These are phyloP conservation scores for Colletotrichum liaoningense DNA, from an alignment of 2,329 filamentous ascomycete species.

Conservation along the genomic window DNA sequence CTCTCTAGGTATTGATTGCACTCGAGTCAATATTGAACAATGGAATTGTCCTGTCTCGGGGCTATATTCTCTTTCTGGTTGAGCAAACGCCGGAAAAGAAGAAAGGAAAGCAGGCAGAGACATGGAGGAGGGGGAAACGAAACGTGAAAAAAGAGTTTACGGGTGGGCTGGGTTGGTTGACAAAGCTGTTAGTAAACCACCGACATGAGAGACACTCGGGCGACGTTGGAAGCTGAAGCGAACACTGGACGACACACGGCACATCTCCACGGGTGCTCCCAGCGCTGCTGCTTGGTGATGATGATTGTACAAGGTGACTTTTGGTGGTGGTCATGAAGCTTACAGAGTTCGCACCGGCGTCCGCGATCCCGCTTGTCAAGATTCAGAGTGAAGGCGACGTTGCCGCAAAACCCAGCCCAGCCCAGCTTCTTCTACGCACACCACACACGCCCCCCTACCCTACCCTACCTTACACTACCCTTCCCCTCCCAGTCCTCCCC, in stretches of 20 bases:
- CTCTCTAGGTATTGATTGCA: not conserved
- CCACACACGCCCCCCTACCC: not conserved
- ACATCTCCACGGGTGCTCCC: slow-evolving; percentile 8
- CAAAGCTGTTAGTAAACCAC: slow-evolving; percentile 29
- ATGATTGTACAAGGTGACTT: not conserved
- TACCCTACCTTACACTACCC: not conserved
- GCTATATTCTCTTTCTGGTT: not conserved
- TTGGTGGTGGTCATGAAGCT: not conserved
- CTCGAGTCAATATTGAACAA: slow-evolving; percentile 13
- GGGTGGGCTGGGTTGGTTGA: slow-evolving; percentile 17
- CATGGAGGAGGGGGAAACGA: not conserved
- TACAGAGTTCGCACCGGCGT: slow-evolving; percentile 12
- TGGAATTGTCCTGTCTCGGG: not conserved
- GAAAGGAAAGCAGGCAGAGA: not conserved
- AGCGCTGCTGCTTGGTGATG: not conserved
- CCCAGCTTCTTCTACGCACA: not conserved
- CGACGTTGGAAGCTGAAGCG: not conserved
- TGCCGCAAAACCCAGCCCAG: not conserved
- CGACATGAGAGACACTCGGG: not conserved
- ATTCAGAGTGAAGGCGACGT: slow-evolving; percentile 12
- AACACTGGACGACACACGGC: not conserved
- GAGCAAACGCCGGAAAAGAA: not conserved
- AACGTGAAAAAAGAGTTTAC: not conserved
- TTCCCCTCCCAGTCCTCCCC: not conserved
- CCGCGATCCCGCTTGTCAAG: slow-evolving; percentile 33